A percentile compares a stretch with the other conserved stretches of the same genome.
Evolutionary conservation across 2,329 filamentous ascomycete genomes (phyloP).

Genomic region (Colletotrichum eleusines): DNA sequence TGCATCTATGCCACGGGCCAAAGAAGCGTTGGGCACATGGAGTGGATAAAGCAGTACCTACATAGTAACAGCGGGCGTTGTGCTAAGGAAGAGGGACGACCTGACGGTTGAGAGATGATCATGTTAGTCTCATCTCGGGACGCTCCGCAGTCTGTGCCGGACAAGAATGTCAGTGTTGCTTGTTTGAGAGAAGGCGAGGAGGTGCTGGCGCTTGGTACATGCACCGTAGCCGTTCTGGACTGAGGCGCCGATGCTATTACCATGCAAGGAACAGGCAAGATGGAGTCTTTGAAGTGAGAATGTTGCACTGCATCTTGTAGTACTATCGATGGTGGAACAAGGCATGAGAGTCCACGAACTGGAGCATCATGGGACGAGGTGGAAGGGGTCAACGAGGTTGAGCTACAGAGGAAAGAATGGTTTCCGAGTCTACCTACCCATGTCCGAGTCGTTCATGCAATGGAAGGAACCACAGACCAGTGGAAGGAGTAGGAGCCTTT

Average conservation of each 20-base stretch:
- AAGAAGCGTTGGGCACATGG: background rate
- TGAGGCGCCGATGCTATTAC: background rate
- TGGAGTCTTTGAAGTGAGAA: background rate
- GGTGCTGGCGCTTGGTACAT: background rate
- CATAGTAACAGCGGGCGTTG: background rate
- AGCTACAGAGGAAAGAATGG: conserved; percentile 14
- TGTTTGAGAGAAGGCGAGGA: background rate
- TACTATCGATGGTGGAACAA: background rate
- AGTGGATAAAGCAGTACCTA: background rate
- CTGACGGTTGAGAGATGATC: background rate
- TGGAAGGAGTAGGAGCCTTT: background rate
- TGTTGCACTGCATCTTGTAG: background rate
- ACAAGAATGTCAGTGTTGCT: background rate
- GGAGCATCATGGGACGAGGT: conserved; percentile 15
- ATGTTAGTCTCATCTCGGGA: background rate
- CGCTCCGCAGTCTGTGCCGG: background rate
- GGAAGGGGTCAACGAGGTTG: background rate
- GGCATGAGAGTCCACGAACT: conserved; percentile 17
- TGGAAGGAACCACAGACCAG: background rate
- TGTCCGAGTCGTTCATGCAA: conserved; percentile 39
- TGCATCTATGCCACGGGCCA: conserved; percentile 9
- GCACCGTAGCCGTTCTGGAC: background rate
- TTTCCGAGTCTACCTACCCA: background rate
- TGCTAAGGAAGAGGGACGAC: background rate
- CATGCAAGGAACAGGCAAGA: background rate